phyloP scores from a whole-genome alignment of 1,139 yeast species.

The Debaryomyces nepalensis region DNA sequence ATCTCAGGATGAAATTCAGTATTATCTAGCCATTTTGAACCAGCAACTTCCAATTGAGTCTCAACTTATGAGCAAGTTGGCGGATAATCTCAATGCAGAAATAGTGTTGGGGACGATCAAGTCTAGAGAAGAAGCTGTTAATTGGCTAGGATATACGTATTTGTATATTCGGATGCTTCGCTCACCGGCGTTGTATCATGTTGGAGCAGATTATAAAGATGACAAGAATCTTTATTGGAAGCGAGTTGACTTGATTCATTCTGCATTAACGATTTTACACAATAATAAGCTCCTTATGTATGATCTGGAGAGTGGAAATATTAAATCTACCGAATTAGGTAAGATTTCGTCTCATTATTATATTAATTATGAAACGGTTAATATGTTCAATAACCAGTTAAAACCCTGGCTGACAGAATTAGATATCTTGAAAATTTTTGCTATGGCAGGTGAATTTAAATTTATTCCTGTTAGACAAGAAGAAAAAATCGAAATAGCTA shows the following conservation, averaged over 20 bases:
- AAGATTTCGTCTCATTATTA: constrained; percentile 87
- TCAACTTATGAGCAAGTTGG: constrained; percentile 70
- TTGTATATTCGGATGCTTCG: constrained; percentile 78
- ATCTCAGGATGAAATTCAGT: constrained; percentile 81
- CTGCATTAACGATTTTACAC: constrained; percentile 68
- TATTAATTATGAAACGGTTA: constrained; percentile 74
- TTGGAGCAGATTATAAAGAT: constrained; percentile 65
- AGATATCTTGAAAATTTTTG: constrained; percentile 77
- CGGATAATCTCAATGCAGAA: constrained; percentile 86
- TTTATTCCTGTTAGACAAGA: constrained; percentile 85
- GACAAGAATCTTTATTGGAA: constrained; percentile 53
- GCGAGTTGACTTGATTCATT: constrained; percentile 70
- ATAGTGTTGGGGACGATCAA: constrained; percentile 72
- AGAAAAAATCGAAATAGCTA: constrained; percentile 77
- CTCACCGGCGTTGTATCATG: constrained; percentile 75
- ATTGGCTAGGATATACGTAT: constrained; percentile 83
- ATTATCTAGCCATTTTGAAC: constrained; percentile 84
- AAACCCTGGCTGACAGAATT: constrained; percentile 69
- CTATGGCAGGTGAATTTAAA: constrained; percentile 84
- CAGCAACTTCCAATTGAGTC: constrained; percentile 94
- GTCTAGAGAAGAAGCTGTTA: constrained; percentile 65
- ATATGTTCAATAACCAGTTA: constrained; percentile 61
- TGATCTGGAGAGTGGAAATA: constrained; percentile 49
- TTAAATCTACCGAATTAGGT: constrained; percentile 74
- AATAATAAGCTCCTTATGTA: constrained; percentile 64